phyloP scores from a whole-genome alignment of 2,329 filamentous ascomycete genomes.

The Exophiala xenobiotica region DNA sequence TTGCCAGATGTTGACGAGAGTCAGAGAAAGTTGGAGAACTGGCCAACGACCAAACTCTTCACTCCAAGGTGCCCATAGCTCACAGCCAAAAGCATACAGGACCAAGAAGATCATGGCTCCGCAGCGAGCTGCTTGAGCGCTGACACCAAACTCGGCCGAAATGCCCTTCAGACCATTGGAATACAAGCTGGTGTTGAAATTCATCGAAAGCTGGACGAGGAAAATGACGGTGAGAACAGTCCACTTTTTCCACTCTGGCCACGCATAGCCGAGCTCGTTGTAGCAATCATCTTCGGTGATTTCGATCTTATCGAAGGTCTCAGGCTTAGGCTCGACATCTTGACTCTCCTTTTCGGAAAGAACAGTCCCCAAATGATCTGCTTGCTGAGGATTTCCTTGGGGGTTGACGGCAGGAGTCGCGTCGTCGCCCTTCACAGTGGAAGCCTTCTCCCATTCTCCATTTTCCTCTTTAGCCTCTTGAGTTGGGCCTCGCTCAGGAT shows the following conservation, averaged over 20 bases:
- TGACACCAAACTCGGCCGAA: slow-evolving; percentile 65
- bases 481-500: neutral
- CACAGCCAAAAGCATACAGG: slow-evolving; percentile 80
- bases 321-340: slow-evolving; percentile 15
- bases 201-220: slow-evolving; percentile 73
- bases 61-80: slow-evolving; percentile 84
- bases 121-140: slow-evolving; percentile 65
- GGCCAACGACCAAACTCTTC: slow-evolving; percentile 79
- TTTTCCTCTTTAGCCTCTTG: slow-evolving; percentile 8
- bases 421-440: slow-evolving; percentile 15
- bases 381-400: neutral
- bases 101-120: slow-evolving; percentile 79
- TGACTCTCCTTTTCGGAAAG: slow-evolving; percentile 7
- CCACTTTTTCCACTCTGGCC: slow-evolving; percentile 66
- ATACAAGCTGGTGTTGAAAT: slow-evolving; percentile 74
- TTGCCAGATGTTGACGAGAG: slow-evolving; percentile 76
- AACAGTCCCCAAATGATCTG: slow-evolving; percentile 12
- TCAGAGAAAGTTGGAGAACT: slow-evolving; percentile 69
- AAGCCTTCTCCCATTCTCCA: slow-evolving; percentile 25
- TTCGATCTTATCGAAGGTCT: slow-evolving; percentile 35
- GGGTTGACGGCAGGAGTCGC: slow-evolving; percentile 1
- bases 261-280: slow-evolving; percentile 61
- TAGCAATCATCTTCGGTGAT: slow-evolving; percentile 62
- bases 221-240: slow-evolving; percentile 71
- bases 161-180: slow-evolving; percentile 68